Evolutionary conservation across 176 grass and related monocot genomes (phyloP), one percentile per base, ranked within the genome.

Genomic region (Zea mays): DNA sequence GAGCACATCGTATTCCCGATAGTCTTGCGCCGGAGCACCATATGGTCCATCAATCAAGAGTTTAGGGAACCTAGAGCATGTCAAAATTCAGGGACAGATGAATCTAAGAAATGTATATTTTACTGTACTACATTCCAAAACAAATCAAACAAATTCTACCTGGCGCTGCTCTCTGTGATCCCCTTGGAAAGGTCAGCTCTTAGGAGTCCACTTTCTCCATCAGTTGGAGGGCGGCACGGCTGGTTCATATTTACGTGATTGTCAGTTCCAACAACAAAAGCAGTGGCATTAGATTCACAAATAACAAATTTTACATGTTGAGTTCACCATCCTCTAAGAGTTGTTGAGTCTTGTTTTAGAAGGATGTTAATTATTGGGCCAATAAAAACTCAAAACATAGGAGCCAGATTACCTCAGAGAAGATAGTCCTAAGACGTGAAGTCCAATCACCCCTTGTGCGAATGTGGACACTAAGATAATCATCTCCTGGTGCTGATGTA

Each of bases 391-490:
- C 2, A 10, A 81, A 62, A 42, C 1, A 33, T 51, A 74, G 15
- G n/a, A 44, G 49, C 17, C 47, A 58, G 38, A 11, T 79, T 88
- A 97, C 94, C 91, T 94, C 79, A 38, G 91, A 97, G 85, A 97
- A 97, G 17, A 97, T 86, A 16, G 75, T 83, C 77, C 86, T 88
- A 64, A 97, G 94, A 21, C 86, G 91, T 81, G 86, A 85, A 79
- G 94, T 97, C 94, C 94, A 97, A 62, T 97, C 94, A 56, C 94
- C 94, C 71, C 88, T 83, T 52, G 94, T 97, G 84, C 94, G 91
- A 78, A 97, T 97, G 75, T 97, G 94, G 16, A 97, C 89, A 65
- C 94, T 97, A 66, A 97, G 82, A 84, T 92, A 97, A 73, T 92
- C 83, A 76, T 97, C 94, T 78, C 84, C 83, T 6, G 91, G 94